Conservation (phyloP, 805 yeast species). For the Tetrapisispora iriomotensis region DNA sequence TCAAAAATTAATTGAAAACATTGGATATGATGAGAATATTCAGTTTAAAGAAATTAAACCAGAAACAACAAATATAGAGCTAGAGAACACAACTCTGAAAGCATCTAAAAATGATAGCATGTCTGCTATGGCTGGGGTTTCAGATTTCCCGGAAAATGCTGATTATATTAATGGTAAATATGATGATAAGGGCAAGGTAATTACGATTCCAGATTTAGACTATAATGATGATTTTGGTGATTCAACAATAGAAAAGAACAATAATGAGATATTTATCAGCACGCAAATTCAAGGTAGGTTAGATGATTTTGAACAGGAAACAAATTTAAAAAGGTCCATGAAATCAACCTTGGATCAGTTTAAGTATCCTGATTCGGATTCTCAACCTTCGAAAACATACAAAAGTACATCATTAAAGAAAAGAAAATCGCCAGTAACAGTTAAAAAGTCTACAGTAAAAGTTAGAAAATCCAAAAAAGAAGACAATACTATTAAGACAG, state of each 20-base stretch:
- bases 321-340: slow-evolving; percentile 7
- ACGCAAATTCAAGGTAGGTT: slow-evolving; percentile 27
- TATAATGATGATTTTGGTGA: no score
- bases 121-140: background rate
- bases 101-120: background rate
- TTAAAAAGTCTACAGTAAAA: background rate
- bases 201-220: background rate
- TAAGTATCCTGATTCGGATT: slow-evolving; percentile 7
- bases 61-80: background rate
- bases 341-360: slow-evolving; percentile 14
- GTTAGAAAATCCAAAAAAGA: background rate
- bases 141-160: no score
- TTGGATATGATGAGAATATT: background rate
- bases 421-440: background rate
- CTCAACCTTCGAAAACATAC: background rate
- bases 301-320: slow-evolving; percentile 20
- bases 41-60: background rate
- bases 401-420: background rate
- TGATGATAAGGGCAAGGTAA: background rate
- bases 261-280: slow-evolving; percentile 15
- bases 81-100: background rate
- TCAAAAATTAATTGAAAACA: background rate
- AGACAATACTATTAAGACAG: no score
- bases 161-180: background rate
- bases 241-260: background rate